Conservation (phyloP, 73 alveolate species). For the Loxodes magnus region DNA sequence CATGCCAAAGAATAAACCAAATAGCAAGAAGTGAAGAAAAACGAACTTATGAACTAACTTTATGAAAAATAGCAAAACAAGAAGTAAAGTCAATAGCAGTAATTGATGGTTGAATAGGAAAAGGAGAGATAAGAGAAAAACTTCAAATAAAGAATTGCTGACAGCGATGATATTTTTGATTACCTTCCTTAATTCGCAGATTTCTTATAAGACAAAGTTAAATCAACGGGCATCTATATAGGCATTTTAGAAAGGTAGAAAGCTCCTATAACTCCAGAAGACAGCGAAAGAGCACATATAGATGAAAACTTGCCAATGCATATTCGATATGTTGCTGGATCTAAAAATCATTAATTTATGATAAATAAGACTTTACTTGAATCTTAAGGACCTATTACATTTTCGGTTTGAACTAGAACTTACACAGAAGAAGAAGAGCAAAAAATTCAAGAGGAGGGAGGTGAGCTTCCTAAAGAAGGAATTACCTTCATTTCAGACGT, state of each 20-base stretch:
- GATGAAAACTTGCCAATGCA: constrained; percentile 60
- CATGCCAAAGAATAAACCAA: constrained; percentile 21
- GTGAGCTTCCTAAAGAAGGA: constrained; percentile 39
- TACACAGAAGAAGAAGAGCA: constrained; percentile 20
- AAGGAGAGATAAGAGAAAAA: constrained; percentile 30
- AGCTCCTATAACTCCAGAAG: constrained; percentile 55
- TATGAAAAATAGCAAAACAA: constrained; percentile 14
- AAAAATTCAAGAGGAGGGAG: constrained; percentile 12
- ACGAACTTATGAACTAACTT: constrained; percentile 18
- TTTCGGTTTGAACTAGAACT: constrained; percentile 18
- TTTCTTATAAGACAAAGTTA: constrained; percentile 42
- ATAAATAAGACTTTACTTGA: background rate
- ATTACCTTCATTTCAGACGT: constrained; percentile 63
- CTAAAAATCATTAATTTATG: constrained; percentile 40
- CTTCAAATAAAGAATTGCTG: constrained; percentile 16
- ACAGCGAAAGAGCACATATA: constrained; percentile 84
- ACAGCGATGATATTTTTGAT: constrained; percentile 40
- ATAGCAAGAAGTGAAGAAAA: constrained; percentile 30
- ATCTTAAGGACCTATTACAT: constrained; percentile 3
- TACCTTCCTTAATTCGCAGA: constrained; percentile 34
- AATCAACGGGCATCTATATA: constrained; percentile 86
- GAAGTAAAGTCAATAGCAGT: constrained; percentile 37
- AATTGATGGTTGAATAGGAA: constrained; percentile 29
- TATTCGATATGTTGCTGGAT: constrained; percentile 62
- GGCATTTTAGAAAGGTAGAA: constrained; percentile 59